Base-by-base conservation (phyloP, 1,139 yeast genomes). In the Fermentozyma sake region DNA sequence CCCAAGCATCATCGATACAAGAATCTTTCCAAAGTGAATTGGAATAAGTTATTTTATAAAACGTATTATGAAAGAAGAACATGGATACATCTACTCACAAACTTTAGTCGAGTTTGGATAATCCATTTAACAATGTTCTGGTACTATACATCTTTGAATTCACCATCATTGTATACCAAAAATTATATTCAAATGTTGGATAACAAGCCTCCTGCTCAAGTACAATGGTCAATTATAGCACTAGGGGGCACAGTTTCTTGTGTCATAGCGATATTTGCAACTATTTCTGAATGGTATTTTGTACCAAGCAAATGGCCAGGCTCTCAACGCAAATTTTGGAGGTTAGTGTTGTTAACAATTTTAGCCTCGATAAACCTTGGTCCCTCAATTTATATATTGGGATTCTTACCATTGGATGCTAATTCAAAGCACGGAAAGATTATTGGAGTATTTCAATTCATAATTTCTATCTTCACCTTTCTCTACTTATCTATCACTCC, bases 71-170 rank as follows among this genome's bases (percentile, higher is more conserved):
- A 86, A 46, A 68, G 68, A 24, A 64, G 96, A 44, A 70, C 86
- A 2, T 85, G 94, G 94, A 53, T 77, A 39, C 95, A 85, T 54
- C 59, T 79, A 26, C 57, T 80, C 1, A 78, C 86, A 3, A 84
- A 85, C 48, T 85, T 84, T 51, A 82, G 79, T 49, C 61, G 95
- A 34, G 76, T 85, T 18, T 85, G 95, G 95, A 76, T 83, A 20
- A 76, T 85, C 27, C 95, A 86, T 48, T 53, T 79, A 5, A 67
- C 85, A 0, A 66, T 80, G 32, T 86, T 79, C 53, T 85, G 95
- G 95, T 83, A 76, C 46, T 84, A 79, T 45, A 82, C 93, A 1
- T 65, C 80, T 22, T 79, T 79, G 50, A 84, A 85, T 50, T 71
- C 94, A 0, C 87, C 94, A 0, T 67, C 87, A 0, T 56, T 86